Evolutionary conservation across 768 basidiomycete genomes (phyloP).

Genomic region (Neoboletus brunneissimus): DNA sequence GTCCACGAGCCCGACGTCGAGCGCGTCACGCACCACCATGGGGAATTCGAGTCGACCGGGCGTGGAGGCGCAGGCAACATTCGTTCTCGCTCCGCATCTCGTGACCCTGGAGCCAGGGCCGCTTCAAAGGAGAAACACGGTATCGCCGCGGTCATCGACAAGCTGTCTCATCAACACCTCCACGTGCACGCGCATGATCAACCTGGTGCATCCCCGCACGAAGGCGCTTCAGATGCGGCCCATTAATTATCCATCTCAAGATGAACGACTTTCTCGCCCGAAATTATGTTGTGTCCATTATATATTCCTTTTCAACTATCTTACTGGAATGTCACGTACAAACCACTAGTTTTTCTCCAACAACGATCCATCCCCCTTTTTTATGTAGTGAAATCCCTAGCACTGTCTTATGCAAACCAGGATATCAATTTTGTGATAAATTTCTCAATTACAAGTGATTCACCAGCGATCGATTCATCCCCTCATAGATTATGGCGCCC

Average conservation of each 20-base stretch:
- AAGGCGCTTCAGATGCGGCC: not conserved
- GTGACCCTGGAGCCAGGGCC: constrained; percentile 26
- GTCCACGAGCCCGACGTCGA: constrained; percentile 40
- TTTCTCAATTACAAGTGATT: not conserved
- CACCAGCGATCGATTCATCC: not conserved
- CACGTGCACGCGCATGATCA: constrained; percentile 1
- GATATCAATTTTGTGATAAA: not conserved
- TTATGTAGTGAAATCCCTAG: not conserved
- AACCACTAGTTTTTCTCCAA: not conserved
- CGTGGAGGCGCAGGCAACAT: constrained; percentile 68
- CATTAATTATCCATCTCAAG: not conserved
- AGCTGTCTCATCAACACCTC: constrained; percentile 22
- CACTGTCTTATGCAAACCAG: not conserved
- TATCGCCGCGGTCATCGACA: constrained; percentile 31
- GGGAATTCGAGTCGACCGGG: constrained; percentile 43
- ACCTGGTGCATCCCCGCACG: not conserved
- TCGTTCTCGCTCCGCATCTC: constrained; percentile 36
- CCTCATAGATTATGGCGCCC: constrained; percentile 7
- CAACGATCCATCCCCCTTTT: not conserved
- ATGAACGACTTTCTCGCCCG: not conserved
- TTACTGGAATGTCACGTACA: not conserved
- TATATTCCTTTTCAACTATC: not conserved
- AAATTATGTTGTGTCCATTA: not conserved
- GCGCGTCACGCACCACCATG: constrained; percentile 18
- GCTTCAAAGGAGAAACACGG: constrained; percentile 32